Evolutionary conservation across 2,329 filamentous ascomycete genomes (phyloP).

Genomic region (Pseudopithomyces maydicus): DNA sequence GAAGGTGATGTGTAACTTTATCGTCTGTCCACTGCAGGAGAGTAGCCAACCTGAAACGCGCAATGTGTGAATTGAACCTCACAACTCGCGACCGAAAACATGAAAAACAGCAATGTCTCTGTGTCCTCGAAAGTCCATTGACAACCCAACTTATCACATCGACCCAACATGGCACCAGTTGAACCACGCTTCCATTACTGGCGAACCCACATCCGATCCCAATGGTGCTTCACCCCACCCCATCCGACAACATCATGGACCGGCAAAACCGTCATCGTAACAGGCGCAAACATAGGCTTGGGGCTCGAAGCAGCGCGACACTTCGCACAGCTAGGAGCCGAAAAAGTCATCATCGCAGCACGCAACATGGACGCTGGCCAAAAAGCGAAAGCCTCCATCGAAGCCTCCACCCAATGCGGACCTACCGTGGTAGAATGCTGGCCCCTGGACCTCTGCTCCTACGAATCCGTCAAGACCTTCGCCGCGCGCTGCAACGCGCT

Average conservation of each 20-base stretch:
- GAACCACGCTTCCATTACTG: constrained; percentile 3
- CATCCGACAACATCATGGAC: constrained; percentile 27
- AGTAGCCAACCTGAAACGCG: neutral
- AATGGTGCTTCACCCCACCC: constrained; percentile 30
- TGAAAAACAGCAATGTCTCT: neutral
- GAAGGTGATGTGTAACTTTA: neutral
- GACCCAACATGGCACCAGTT: neutral
- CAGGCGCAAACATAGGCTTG: constrained; percentile 53
- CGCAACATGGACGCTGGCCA: constrained; percentile 50
- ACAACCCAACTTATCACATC: neutral
- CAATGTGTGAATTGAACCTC: neutral
- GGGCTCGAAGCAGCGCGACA: constrained; percentile 52
- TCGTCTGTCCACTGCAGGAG: neutral
- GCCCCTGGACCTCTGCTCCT: constrained; percentile 49
- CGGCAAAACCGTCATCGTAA: constrained; percentile 51
- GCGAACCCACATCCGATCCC: neutral
- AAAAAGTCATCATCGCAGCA: constrained; percentile 51
- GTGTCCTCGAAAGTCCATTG: neutral
- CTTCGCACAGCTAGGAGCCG: constrained; percentile 45
- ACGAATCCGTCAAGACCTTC: constrained; percentile 44
- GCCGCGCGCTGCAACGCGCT: constrained; percentile 20
- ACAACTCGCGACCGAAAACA: neutral
- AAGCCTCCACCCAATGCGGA: constrained; percentile 25
- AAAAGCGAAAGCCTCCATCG: constrained; percentile 47
- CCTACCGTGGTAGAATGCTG: constrained; percentile 49